These are phyloP conservation scores for Monosporascus sp. DNA, from an alignment of 2,329 filamentous ascomycete species.

Conservation along the genomic window DNA sequence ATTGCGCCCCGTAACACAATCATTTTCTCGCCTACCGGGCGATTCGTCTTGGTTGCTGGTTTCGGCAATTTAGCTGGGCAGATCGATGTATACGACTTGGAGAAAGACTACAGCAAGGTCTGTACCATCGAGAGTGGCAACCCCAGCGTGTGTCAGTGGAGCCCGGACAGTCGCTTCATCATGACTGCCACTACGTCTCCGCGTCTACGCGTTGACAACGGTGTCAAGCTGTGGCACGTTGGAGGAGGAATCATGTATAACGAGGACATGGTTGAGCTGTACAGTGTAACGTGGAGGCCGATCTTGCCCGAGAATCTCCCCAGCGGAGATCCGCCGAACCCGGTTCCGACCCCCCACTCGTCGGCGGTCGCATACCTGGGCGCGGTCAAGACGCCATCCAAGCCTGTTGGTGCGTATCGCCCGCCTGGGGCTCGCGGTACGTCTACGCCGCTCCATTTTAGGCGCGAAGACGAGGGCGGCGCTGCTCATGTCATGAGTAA, in stretches of 20 bases:
- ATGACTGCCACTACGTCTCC: slow-evolving; percentile 97
- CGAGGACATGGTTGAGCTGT: slow-evolving; percentile 90
- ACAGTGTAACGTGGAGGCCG: slow-evolving; percentile 85
- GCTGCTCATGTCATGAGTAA: slow-evolving; percentile 79
- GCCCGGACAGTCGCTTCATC: slow-evolving; percentile 90
- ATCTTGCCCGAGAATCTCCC: slow-evolving; percentile 55
- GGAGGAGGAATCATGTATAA: slow-evolving; percentile 87
- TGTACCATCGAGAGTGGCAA: slow-evolving; percentile 93
- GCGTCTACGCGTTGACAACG: slow-evolving; percentile 92
- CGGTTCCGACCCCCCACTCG: slow-evolving; percentile 71
- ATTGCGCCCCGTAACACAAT: slow-evolving; percentile 91
- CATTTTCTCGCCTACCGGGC: slow-evolving; percentile 85
- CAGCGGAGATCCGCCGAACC: slow-evolving; percentile 64
- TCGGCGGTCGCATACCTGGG: slow-evolving; percentile 79
- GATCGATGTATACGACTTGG: slow-evolving; percentile 95
- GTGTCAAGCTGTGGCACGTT: slow-evolving; percentile 91
- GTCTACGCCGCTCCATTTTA: slow-evolving; percentile 87
- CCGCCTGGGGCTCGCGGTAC: slow-evolving; percentile 89
- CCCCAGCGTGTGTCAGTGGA: slow-evolving; percentile 95
- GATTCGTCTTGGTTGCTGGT: slow-evolving; percentile 88
- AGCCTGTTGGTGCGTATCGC: slow-evolving; percentile 94
- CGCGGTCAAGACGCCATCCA: slow-evolving; percentile 88
- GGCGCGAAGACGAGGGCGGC: slow-evolving; percentile 94
- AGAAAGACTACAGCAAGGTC: slow-evolving; percentile 89
- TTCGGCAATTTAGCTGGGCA: slow-evolving; percentile 97